phyloP scores from a whole-genome alignment of 768 basidiomycete genomes.

The Leccinum longicurvipes region DNA sequence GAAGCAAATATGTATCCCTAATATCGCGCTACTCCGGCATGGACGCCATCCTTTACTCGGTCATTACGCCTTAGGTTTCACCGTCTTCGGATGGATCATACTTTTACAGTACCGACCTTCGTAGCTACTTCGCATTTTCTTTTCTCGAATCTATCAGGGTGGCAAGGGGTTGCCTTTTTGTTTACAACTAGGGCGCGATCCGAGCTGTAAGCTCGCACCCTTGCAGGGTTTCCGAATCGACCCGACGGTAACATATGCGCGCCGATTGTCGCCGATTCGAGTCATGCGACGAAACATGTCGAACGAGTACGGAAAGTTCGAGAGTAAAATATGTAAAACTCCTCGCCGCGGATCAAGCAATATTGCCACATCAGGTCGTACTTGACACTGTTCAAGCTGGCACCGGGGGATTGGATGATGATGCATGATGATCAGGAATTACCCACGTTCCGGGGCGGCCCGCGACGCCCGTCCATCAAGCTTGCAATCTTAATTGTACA shows the following conservation, averaged over 20 bases:
- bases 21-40: constrained; percentile 13
- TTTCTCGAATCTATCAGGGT: background rate
- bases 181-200: background rate
- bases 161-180: constrained; percentile 21
- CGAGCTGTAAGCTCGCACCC: background rate
- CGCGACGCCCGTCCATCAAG: background rate
- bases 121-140: constrained; percentile 1
- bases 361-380: background rate
- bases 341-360: background rate
- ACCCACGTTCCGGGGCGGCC: background rate
- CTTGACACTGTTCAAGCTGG: background rate
- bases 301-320: background rate
- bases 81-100: constrained; percentile 10
- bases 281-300: background rate
- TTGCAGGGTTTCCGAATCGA: background rate
- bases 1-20: constrained; percentile 21
- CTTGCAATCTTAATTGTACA: no score
- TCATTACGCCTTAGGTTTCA: background rate
- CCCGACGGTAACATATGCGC: background rate
- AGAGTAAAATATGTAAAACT: background rate
- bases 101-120: constrained; percentile 15
- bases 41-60: constrained; percentile 5
- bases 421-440: background rate
- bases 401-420: background rate
- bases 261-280: background rate